Conservation (phyloP, 441 rosid genomes). For the Pelargonium australe region DNA sequence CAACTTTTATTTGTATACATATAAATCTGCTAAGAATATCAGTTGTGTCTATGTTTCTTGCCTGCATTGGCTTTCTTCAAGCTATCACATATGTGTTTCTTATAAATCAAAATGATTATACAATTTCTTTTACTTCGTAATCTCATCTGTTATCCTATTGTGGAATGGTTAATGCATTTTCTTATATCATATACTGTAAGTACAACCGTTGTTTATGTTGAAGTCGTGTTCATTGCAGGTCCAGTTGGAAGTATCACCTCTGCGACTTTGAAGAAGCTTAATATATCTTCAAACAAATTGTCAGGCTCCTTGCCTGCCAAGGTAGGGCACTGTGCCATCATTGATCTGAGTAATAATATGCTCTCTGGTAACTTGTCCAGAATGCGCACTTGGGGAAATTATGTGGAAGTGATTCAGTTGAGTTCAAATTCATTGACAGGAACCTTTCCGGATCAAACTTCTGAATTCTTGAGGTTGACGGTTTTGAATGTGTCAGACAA, state of each 20-base stretch:
- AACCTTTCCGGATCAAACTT: slow-evolving; percentile 43
- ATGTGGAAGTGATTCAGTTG: slow-evolving; percentile 46
- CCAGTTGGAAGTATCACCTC: slow-evolving; percentile 56
- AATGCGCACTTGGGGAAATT: slow-evolving; percentile 59
- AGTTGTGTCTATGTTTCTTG: no score
- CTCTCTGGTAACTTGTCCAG: slow-evolving; percentile 52
- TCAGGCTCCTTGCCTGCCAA: slow-evolving; percentile 47
- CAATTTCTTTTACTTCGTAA: no score
- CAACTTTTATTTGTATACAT: neutral
- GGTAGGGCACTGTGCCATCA: slow-evolving; percentile 47
- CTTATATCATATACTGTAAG: no score
- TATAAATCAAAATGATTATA: no score
- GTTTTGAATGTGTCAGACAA: slow-evolving; percentile 45
- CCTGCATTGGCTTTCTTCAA: neutral
- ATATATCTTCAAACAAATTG: slow-evolving; percentile 52
- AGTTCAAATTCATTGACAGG: slow-evolving; percentile 56
- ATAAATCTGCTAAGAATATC: neutral
- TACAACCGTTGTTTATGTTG: neutral
- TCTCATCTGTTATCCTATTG: no score
- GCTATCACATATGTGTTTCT: neutral
- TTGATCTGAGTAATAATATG: slow-evolving; percentile 52
- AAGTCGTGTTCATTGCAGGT: slow-evolving; percentile 35
- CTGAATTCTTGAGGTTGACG: slow-evolving; percentile 53
- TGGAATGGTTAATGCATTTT: no score
- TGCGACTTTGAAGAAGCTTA: slow-evolving; percentile 49